Evolutionary conservation across 768 basidiomycete genomes (phyloP).

Genomic region (Serendipita sp.): DNA sequence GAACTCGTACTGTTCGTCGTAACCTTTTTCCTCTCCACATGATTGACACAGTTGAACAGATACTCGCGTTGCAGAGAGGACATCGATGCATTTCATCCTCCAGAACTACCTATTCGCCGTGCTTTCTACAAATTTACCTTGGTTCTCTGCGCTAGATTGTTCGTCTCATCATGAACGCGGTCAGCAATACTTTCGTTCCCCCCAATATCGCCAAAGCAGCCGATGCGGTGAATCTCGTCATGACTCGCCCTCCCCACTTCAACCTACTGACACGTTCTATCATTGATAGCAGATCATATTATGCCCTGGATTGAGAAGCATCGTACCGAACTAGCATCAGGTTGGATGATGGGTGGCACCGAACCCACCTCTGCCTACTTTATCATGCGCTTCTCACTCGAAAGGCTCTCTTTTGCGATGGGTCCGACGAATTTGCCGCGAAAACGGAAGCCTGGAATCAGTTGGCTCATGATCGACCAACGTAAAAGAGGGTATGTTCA

Average conservation of each 20-base stretch:
- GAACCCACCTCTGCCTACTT: constrained; percentile 28
- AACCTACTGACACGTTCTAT: constrained; percentile 19
- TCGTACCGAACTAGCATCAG: constrained; percentile 18
- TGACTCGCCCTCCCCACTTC: too few relatives aligned
- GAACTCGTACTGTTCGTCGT: constrained; percentile 9
- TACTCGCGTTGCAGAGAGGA: constrained; percentile 16
- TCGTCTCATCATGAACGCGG: constrained; percentile 11
- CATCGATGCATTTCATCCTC: constrained; percentile 11
- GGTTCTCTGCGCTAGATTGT: constrained; percentile 11
- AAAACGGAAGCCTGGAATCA: constrained; percentile 24
- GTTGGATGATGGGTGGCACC: constrained; percentile 20
- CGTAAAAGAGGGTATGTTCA: constrained; percentile 10
- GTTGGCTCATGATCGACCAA: constrained; percentile 24
- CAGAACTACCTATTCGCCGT: constrained; percentile 9
- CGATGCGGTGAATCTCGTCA: neutral
- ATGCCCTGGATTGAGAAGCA: constrained; percentile 18
- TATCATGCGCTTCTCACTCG: constrained; percentile 30
- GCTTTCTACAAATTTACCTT: constrained; percentile 9
- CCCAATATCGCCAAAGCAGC: constrained; percentile 12
- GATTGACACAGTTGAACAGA: constrained; percentile 4
- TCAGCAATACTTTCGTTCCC: constrained; percentile 14
- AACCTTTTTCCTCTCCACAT: neutral
- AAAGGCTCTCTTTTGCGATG: constrained; percentile 12
- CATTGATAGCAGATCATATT: too few relatives aligned
- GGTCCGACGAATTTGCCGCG: constrained; percentile 16